Conservation (phyloP, 805 yeast genomes). For the Wickerhamomyces queroliae region DNA sequence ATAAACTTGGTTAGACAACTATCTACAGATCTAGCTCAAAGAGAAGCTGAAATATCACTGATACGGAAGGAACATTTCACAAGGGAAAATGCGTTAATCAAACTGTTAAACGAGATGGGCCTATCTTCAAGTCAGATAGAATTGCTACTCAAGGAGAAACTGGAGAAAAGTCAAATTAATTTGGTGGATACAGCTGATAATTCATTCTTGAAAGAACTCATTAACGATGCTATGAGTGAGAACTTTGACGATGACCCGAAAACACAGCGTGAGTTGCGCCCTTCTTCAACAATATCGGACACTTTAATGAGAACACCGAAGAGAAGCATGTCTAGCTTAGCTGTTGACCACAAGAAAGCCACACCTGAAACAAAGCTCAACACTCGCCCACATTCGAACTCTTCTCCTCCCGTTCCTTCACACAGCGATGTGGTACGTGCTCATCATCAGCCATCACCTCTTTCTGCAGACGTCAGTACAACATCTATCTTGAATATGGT, state of each 20-base stretch:
- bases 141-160: conserved; percentile 18
- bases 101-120: conserved; percentile 31
- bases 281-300: not conserved
- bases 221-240: conserved; percentile 26
- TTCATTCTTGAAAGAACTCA: conserved; percentile 23
- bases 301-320: not conserved
- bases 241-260: conserved; percentile 6
- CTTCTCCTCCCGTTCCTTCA: conserved; percentile 6
- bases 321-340: not conserved
- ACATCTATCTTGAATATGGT: conserved; percentile 9
- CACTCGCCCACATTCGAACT: conserved; percentile 16
- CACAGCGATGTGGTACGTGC: not conserved
- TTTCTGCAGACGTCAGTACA: conserved; percentile 3
- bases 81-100: conserved; percentile 29
- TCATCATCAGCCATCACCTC: conserved; percentile 1
- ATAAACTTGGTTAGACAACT: conserved; percentile 37
- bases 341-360: not conserved
- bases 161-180: conserved; percentile 2
- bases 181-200: conserved; percentile 15
- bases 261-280: not conserved
- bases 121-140: conserved; percentile 32
- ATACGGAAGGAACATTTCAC: conserved; percentile 27
- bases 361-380: conserved; percentile 7
- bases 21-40: conserved; percentile 39
- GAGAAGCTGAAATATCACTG: conserved; percentile 40